Evolutionary conservation across 805 yeast genomes (phyloP), one percentile per base, ranked within the genome.

Genomic region (Wickerhamiella sergipiensis): DNA sequence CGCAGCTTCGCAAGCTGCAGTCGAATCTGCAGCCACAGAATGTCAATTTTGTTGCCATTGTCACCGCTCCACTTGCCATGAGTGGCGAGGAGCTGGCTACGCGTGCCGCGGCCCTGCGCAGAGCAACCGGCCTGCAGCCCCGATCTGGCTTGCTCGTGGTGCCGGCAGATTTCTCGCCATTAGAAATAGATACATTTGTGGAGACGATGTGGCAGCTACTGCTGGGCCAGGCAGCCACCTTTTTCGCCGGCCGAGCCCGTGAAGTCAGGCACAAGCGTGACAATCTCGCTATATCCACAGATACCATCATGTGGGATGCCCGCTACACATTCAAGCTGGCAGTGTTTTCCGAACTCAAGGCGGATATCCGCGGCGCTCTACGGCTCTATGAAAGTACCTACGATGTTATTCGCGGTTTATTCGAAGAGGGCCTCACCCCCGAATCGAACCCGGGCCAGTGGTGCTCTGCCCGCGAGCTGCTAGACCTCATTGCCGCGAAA

Each of bases 401-500:
- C 57, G 81, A 78, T 50, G 66, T 73, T 38, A 54, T 79, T 33
- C 60, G 76, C 1, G 70, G 69, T 43, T 56, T 71, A 15, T 64
- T 74, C 24, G 70, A 65, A 42, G 50, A 61, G 6, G 55, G 58
- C 0, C 45, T 58, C 17, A 47, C 45, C 8, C 26, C 44, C 3
- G 45, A 23, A 23, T 21, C 15, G 22, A 46, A 22, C n/a, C 17
- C 46, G 46, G 39, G 22, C 5, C 24, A 18, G 15, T 49, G 33
- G 50, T 26, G 17, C 10, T 7, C 52, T 39, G 57, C 57, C 17
- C 54, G 59, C 36, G 60, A 63, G 24, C 51, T 83, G 46, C 62
- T 83, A 6, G 95, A 86, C 59, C 62, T 78, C 3, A 59, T 77
- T 6, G 80, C 83, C 0, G 70, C 82, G 48, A 84, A 82, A 57